Evolutionary conservation across 2,329 filamentous ascomycete species (phyloP), one percentile per base, ranked within the genome.

Genomic region (Alternaria viburni): DNA sequence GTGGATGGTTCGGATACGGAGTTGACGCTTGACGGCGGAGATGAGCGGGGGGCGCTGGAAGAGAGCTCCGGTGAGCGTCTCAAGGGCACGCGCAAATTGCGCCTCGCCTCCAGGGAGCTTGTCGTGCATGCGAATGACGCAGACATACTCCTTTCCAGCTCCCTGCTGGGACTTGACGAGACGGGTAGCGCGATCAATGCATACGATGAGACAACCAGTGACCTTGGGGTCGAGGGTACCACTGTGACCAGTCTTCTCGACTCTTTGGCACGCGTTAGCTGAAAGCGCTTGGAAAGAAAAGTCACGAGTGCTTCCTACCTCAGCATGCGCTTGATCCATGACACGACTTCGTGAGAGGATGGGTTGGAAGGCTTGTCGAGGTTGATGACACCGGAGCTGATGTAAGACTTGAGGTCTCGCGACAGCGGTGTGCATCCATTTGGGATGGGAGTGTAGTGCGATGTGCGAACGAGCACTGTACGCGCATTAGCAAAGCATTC

Each of bases 111-210:
- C 96, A 57, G 94, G 92, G 59, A 99, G 87, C 84, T 94, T 97
- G 84, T 97, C 94, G 83, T 99, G 96, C 68, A 99, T 88, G 76
- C 96, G 89, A 76, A 98, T 93, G 65, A 99, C 93, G 77, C 92
- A 94, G 57, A 98, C 94, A 81, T 99, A 99, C 85, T 99, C 96
- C 86, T 99, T 99, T 87, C 96, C 96, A 66, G 96, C 96, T 78
- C 95, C 94, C 83, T 99, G 96, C 84, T 99, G 96, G 57, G 94
- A 97, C 87, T 99, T 99, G 81, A 99, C 96, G 62, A 99, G 90
- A 77, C 96, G 92, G 70, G 96, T 99, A 58, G 96, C 96, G 78
- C 96, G 93, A 84, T 98, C 96, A 80, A 98, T 92, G 83, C 93
- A 96, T 78, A 96, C 93, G 79, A 97, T 97, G 80, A 97, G 84